Conservation (phyloP, 306 rosid species). For the Bauhinia variegata region DNA sequence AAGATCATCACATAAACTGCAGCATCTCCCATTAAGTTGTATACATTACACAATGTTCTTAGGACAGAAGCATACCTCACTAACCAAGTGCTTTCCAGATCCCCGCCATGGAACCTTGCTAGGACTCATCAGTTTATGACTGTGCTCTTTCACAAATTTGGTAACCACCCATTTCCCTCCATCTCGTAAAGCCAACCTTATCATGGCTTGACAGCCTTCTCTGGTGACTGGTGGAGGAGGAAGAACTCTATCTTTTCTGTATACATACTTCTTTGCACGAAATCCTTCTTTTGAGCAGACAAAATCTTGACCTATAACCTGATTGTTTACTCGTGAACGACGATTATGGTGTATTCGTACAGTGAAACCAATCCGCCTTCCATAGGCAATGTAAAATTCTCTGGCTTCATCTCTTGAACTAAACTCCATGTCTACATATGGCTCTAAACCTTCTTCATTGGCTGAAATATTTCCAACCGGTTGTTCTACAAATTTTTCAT, state of each 20-base stretch:
- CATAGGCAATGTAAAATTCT: slow-evolving; percentile 65
- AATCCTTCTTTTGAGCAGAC: slow-evolving; percentile 81
- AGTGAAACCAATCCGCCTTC: slow-evolving; percentile 64
- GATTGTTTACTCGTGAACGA: slow-evolving; percentile 70
- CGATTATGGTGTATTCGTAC: slow-evolving; percentile 80
- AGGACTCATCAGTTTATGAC: slow-evolving; percentile 67
- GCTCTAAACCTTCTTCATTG: slow-evolving; percentile 53
- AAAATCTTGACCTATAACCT: slow-evolving; percentile 78
- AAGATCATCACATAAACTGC: too few relatives aligned
- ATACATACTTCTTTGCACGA: slow-evolving; percentile 72
- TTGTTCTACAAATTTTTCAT: slow-evolving; percentile 49
- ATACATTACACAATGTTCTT: neutral
- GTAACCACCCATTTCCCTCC: slow-evolving; percentile 75
- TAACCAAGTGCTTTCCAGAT: slow-evolving; percentile 65
- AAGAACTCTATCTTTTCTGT: slow-evolving; percentile 74
- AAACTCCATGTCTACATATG: slow-evolving; percentile 65
- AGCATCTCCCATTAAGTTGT: neutral
- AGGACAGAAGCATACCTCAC: slow-evolving; percentile 58
- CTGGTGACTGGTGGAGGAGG: slow-evolving; percentile 75
- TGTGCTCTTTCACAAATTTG: slow-evolving; percentile 73
- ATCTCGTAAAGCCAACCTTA: slow-evolving; percentile 65
- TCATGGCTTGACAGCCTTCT: slow-evolving; percentile 82
- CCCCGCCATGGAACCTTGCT: slow-evolving; percentile 79
- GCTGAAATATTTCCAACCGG: slow-evolving; percentile 38
- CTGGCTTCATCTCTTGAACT: slow-evolving; percentile 77